Evolutionary conservation across 495 filamentous ascomycete genomes (phyloP).

Genomic region (Chaetomium tenue): DNA sequence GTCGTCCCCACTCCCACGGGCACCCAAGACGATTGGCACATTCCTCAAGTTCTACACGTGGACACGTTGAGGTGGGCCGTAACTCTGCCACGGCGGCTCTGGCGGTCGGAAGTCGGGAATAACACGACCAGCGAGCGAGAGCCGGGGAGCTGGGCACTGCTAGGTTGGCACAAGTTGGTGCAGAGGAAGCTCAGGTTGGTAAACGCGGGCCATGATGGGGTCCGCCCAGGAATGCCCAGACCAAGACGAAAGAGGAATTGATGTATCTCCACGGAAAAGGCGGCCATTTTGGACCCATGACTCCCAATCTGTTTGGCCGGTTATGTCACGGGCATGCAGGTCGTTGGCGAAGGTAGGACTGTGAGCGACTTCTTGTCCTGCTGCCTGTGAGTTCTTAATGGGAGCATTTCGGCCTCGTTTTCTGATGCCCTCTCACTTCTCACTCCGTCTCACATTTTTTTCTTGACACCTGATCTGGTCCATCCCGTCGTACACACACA

Average conservation of each 20-base stretch:
- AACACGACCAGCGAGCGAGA: constrained; percentile 1
- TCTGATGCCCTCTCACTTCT: not conserved
- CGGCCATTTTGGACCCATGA: constrained; percentile 9
- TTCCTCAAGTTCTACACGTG: constrained; percentile 12
- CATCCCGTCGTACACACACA: not conserved
- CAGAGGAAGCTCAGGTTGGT: not conserved
- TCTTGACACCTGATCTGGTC: not conserved
- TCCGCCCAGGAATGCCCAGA: not conserved
- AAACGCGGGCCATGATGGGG: not conserved
- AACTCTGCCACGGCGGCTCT: not conserved
- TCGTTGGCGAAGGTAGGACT: constrained; percentile 8
- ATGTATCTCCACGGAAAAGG: constrained; percentile 1
- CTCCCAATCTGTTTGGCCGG: not conserved
- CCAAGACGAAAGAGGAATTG: not conserved
- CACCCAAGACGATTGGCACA: constrained; percentile 3
- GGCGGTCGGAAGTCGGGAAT: not conserved
- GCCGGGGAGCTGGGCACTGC: not conserved
- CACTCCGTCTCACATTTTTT: not conserved
- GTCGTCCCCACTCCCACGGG: not conserved
- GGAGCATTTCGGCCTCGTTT: not conserved
- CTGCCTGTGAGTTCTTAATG: constrained; percentile 10
- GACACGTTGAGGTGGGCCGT: constrained; percentile 11
- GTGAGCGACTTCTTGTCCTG: not conserved
- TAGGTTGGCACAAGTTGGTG: not conserved
- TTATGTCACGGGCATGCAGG: not conserved